A percentile compares a stretch with the other conserved stretches of the same genome.
Evolutionary conservation across 306 rosid genomes (phyloP).

Genomic region (Ceratonia siliqua): DNA sequence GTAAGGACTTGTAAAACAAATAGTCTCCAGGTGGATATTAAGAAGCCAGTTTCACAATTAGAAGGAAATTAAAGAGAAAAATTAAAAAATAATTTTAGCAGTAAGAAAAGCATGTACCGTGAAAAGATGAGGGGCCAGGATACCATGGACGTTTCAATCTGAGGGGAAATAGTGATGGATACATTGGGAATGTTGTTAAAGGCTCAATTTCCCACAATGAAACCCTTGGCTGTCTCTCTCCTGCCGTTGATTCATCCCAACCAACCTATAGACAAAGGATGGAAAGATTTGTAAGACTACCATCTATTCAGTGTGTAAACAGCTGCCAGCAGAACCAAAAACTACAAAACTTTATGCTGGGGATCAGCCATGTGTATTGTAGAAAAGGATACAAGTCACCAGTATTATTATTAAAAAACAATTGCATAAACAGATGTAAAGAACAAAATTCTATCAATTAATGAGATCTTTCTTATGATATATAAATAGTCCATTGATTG

Average conservation of each 20-base stretch:
- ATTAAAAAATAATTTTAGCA: background rate
- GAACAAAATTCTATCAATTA: background rate
- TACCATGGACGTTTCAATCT: conserved; percentile 87
- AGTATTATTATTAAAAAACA: background rate
- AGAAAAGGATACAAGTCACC: background rate
- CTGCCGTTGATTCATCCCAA: conserved; percentile 93
- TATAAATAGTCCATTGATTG: background rate
- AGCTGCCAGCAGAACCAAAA: background rate
- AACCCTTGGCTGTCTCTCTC: conserved; percentile 85
- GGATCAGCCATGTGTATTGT: background rate
- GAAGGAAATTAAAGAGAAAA: background rate
- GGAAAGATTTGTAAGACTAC: background rate
- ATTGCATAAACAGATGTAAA: background rate
- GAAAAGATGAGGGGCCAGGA: conserved; percentile 74
- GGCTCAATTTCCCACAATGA: conserved; percentile 96
- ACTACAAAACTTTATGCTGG: background rate
- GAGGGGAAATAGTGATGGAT: conserved; percentile 86
- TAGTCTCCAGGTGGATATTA: background rate
- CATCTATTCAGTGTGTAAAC: background rate
- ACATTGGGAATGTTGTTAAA: conserved; percentile 87
- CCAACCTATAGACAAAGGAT: conserved; percentile 61
- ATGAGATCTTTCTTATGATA: background rate
- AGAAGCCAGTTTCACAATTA: background rate
- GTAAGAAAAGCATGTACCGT: conserved; percentile 47
- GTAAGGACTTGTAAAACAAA: background rate